Evolutionary conservation across 2,329 filamentous ascomycete species (phyloP), one percentile per base, ranked within the genome.

Genomic region (Xylaria arbuscula): DNA sequence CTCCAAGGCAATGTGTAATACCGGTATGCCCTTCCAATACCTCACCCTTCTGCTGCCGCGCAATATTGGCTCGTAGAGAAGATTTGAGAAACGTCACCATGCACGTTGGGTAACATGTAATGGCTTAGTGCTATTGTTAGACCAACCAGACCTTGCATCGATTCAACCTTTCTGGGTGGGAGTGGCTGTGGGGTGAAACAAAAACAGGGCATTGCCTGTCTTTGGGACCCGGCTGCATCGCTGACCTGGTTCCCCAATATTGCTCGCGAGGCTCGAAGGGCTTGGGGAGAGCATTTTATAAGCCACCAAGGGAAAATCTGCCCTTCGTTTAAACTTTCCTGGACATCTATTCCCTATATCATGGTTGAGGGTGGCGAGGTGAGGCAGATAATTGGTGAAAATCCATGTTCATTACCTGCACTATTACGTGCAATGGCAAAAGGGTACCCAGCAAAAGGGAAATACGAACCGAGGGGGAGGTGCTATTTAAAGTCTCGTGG

Each of bases 21-120:
- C n/a, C n/a, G n/a, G n/a, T n/a, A 11, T 56, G 64, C 61, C 65
- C 48, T 68, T 70, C 64, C 51, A 64, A 24, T 62, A 53, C 38
- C 28, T 38, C 53, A 59, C 54, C 62, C 40, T 47, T 42, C 19
- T 50, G 38, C 19, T 40, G 57, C 45, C 28, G 40, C 51, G 55
- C 47, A 40, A 48, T 50, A 36, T 28, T 62, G 19, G 28, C 47
- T 50, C 54, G 17, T 22, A 34, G 57, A 47, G 59, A 42, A 64
- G 62, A 17, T 17, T 32, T 10, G 19, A 55, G 56, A 13, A 19
- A 64, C 59, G 42, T 28, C 22, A 48, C n/a, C 11, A 62, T 65
- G 62, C 67, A 62, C 22, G 10, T 63, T 54, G 50, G 68, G 68
- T 70, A 56, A 50, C 62, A 64, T 56, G 38, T 24, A n/a, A 38